Evolutionary conservation across 192 early-diverging fungal species (phyloP), one percentile per base, ranked within the genome.

Genomic region (Dissophora ornata): DNA sequence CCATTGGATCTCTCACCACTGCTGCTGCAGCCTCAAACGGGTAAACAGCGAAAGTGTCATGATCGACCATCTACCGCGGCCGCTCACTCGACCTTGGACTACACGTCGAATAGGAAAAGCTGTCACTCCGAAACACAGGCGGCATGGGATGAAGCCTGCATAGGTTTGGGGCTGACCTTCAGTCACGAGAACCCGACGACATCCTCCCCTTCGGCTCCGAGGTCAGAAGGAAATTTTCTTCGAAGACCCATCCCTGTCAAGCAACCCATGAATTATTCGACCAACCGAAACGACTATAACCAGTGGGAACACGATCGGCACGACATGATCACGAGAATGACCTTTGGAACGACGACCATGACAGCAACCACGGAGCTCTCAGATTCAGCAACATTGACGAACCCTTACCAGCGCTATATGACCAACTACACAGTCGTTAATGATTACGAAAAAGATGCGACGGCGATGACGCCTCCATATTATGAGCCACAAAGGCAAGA

Each of bases 1-100:
- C 73, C 63, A 10, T 18, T 67, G 34, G 73, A 77, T 16, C 28
- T 67, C 3, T 57, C 73, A 0, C 73, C 64, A 0, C 36, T 62
- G 5, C 36, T 67, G 2, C 42, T 16, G 16, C 73, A 77, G 12
- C 21, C 29, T 25, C 73, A 51, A 51, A 22, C 44, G n/a, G 22
- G 42, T 1, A 54, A n/a, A 0, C 44, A 42, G 25, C 38, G 10
- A 2, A 28, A 45, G 45, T 22, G 44, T 44, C 40, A 36, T 8
- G 29, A 16, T 45, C 44, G 18, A n/a, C 15, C 4, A 45, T 18
- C 10, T 16, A 54, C 13, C 29, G 49, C 6, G 28, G 21, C 50
- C n/a, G 51, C 19, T 15, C 26, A 2, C 28, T 8, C 50, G 3
- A 33, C 15, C 8, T 7, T 26, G 3, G n/a, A 13, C 13, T 21